These are phyloP conservation scores for Ilyonectria robusta DNA, from an alignment of 2,329 filamentous ascomycete species.

Conservation along the genomic window DNA sequence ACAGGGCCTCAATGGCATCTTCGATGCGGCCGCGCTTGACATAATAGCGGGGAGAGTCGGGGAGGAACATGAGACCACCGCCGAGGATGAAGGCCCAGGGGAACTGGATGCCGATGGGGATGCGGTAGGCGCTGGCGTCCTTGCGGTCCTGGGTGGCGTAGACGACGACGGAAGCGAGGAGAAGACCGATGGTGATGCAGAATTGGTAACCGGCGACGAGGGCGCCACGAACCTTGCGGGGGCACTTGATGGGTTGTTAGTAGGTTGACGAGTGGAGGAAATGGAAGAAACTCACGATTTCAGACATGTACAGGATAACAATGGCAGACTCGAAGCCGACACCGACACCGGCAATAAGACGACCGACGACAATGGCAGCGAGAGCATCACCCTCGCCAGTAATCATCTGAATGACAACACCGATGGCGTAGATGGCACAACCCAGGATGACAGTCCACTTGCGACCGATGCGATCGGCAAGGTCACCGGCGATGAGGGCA, in stretches of 20 bases:
- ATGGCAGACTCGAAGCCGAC: constrained; percentile 86
- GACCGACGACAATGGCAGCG: constrained; percentile 78
- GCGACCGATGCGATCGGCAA: constrained; percentile 82
- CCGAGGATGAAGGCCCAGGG: constrained; percentile 84
- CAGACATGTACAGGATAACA: constrained; percentile 90
- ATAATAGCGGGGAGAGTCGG: constrained; percentile 88
- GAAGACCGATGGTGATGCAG: constrained; percentile 40
- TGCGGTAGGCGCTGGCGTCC: constrained; percentile 66
- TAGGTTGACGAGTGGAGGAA: background rate
- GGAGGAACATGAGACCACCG: constrained; percentile 80
- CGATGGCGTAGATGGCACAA: constrained; percentile 79
- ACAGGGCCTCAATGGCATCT: constrained; percentile 73
- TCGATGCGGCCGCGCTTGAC: constrained; percentile 83
- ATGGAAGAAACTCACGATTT: constrained; percentile 71
- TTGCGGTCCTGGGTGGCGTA: constrained; percentile 31
- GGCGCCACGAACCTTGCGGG: constrained; percentile 54
- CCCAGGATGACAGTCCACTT: constrained; percentile 80
- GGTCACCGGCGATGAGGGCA: constrained; percentile 81
- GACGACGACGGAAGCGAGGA: constrained; percentile 35
- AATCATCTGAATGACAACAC: constrained; percentile 77
- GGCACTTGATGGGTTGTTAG: constrained; percentile 56
- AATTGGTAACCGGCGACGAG: constrained; percentile 40
- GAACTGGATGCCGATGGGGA: constrained; percentile 84
- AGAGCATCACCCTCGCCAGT: constrained; percentile 63
- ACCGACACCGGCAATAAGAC: constrained; percentile 82